Conservation (phyloP, 345 rosid species). For the Arabidopsis thaliana region TAIR10.1 NC_003070.9:17628001-17628500, state of each 20-base stretch:
- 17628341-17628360: constrained; percentile 65
- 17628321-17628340: constrained; percentile 86
- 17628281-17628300: constrained; percentile 90
- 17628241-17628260: constrained; percentile 59
- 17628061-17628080: constrained; percentile 35
- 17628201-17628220: constrained; percentile 91
- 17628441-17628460: constrained; percentile 27
- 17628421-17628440: constrained; percentile 73
- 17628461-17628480: background rate
- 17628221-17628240: constrained; percentile 78
- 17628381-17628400: constrained; percentile 88
- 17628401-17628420: constrained; percentile 78
- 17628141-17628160: constrained; percentile 74
- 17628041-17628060: constrained; percentile 45
- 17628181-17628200: constrained; percentile 69
- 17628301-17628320: constrained; percentile 83
- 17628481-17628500: background rate
- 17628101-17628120: constrained; percentile 76
- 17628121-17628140: constrained; percentile 73
- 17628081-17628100: constrained; percentile 64
- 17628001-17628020: constrained; percentile 79
- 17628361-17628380: constrained; percentile 87
- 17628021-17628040: constrained; percentile 78
- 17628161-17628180: constrained; percentile 70
- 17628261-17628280: constrained; percentile 68